These are phyloP conservation scores for Xylariaceae sp. DNA, from an alignment of 2,329 filamentous ascomycete genomes.

Conservation along the genomic window DNA sequence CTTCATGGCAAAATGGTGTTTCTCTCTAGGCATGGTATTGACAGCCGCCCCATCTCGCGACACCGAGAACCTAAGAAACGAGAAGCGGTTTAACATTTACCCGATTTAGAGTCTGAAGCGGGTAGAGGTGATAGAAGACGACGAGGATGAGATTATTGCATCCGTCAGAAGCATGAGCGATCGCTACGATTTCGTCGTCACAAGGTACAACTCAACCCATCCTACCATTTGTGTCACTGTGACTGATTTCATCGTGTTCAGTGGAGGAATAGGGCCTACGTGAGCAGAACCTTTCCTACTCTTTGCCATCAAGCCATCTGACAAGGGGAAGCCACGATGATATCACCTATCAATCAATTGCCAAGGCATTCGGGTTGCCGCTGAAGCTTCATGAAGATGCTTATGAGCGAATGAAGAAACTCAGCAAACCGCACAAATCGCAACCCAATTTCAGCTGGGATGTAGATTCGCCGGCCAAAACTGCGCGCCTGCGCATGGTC, in stretches of 20 bases:
- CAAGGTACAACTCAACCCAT: slow-evolving; percentile 48
- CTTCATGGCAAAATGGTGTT: slow-evolving; percentile 64
- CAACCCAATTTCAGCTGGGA: slow-evolving; percentile 83
- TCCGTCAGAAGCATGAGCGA: slow-evolving; percentile 82
- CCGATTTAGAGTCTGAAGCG: slow-evolving; percentile 65
- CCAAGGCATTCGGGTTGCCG: slow-evolving; percentile 77
- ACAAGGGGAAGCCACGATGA: slow-evolving; percentile 75
- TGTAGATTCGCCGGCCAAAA: slow-evolving; percentile 71
- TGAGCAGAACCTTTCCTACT: slow-evolving; percentile 43
- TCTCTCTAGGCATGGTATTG: slow-evolving; percentile 57
- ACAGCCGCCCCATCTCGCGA: too few species aligned
- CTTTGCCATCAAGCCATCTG: neutral
- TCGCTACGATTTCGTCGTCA: slow-evolving; percentile 91
- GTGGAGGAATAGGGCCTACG: slow-evolving; percentile 94
- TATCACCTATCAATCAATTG: slow-evolving; percentile 93
- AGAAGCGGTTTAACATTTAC: neutral
- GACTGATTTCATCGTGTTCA: slow-evolving; percentile 25
- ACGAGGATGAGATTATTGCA: slow-evolving; percentile 86
- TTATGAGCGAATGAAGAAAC: slow-evolving; percentile 76
- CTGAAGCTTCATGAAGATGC: slow-evolving; percentile 76
- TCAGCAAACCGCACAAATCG: slow-evolving; percentile 70
- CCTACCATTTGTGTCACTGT: neutral
- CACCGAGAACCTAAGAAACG: neutral
- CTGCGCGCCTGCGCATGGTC: slow-evolving; percentile 87
- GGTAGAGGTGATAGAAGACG: slow-evolving; percentile 90